Percentiles rank a stretch among this genome's conserved stretches.
phyloP scores from a whole-genome alignment of 179 eudicot genomes.

The Beta macrorhiza region DNA sequence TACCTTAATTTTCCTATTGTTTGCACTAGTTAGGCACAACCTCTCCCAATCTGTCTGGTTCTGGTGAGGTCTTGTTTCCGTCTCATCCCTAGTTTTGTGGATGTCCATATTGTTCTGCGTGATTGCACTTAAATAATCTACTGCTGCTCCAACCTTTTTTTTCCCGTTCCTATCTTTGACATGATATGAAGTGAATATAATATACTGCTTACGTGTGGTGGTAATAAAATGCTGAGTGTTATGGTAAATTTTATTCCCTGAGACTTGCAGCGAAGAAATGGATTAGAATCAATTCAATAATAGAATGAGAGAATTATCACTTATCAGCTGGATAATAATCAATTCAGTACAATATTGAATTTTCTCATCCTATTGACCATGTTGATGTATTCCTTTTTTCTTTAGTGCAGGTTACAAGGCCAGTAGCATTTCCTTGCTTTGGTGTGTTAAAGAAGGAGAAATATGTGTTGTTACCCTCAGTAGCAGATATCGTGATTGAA shows the following conservation, averaged over 20 bases:
- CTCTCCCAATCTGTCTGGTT: neutral
- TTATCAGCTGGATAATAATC: constrained; percentile 1
- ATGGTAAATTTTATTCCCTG: neutral
- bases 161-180: neutral
- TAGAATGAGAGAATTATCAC: neutral
- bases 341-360: neutral
- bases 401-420: constrained; percentile 55
- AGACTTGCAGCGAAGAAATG: neutral
- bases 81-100: neutral
- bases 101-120: neutral
- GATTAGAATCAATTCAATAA: neutral
- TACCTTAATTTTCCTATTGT: neutral
- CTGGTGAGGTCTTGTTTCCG: neutral
- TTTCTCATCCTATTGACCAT: neutral
- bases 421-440: constrained; percentile 78
- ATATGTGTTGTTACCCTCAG: constrained; percentile 65
- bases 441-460: constrained; percentile 81
- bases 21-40: neutral
- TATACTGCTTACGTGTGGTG: neutral
- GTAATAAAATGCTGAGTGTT: neutral
- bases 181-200: neutral
- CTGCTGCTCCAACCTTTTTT: neutral
- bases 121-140: neutral
- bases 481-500: constrained; percentile 77
- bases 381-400: constrained; percentile 10